Conservation (phyloP, 1,284 basidiomycete species). For the Cryptococcus sp. region DNA sequence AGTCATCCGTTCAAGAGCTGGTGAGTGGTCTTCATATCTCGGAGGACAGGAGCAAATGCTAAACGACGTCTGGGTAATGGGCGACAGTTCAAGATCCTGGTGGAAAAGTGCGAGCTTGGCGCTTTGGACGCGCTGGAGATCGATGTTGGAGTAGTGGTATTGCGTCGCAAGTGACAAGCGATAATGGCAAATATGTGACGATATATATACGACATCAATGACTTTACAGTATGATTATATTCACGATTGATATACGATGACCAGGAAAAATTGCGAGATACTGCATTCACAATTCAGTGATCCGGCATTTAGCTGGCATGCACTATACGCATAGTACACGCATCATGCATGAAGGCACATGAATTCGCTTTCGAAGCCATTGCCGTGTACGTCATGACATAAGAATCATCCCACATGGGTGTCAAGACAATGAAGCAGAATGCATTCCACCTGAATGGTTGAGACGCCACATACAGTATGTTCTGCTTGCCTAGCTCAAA, state of each 20-base stretch:
- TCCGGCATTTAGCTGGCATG: not conserved
- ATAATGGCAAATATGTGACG: not conserved
- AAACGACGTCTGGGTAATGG: not conserved
- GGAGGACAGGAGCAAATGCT: not conserved
- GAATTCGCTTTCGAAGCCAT: too few species aligned
- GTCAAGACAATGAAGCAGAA: too few species aligned
- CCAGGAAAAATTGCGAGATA: too few species aligned
- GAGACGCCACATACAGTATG: not conserved
- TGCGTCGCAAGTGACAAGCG: constrained; percentile 12
- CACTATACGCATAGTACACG: too few species aligned
- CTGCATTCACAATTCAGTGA: constrained; percentile 1
- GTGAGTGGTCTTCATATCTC: constrained; percentile 16
- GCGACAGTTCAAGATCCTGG: constrained; percentile 24
- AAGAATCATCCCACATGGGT: too few species aligned
- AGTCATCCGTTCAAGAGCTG: constrained; percentile 26
- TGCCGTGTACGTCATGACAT: too few species aligned
- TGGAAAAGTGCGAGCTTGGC: constrained; percentile 29
- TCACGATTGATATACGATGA: too few species aligned
- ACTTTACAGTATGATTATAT: not conserved
- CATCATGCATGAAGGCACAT: too few species aligned
- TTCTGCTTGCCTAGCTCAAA: constrained; percentile 53
- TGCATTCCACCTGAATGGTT: too few species aligned
- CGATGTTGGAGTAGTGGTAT: constrained; percentile 26
- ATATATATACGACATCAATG: not conserved
- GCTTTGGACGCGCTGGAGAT: constrained; percentile 23